Evolutionary conservation across 83 land plant genomes (phyloP), one percentile per base, ranked within the genome.

Genomic region (Larix sibirica): DNA sequence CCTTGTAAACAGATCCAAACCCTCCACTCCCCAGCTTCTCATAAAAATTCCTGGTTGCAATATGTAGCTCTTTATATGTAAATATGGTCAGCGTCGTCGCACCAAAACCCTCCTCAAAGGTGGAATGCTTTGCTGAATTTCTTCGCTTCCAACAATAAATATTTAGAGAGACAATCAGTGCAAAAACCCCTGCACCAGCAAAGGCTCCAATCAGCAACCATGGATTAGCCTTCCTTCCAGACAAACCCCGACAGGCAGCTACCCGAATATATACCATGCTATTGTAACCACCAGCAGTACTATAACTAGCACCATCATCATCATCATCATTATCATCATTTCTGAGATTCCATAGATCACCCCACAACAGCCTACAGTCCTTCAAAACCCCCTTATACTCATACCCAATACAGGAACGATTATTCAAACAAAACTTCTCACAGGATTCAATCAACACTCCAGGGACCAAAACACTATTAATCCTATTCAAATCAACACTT

Each of bases 21-120:
- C 96, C 98, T 54, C 98, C 98, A 44, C 73, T 87, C 4, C 98
- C 96, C 80, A 96, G 87, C 88, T 90, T 92, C 79, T 91, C 90
- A 78, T 85, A 85, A 82, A 96, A 96, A 9, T 88, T 90, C 76
- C 88, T 92, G 23, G 98, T 94, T 6, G 95, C 83, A 3, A 77
- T 80, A 66, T 92, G 92, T 1, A 94, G 91, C 31, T 96, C 96
- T 62, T 86, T 92, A 74, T 82, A 92, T 0, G 98, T 78, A 85
- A 95, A 95, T 81, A 77, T 77, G 20, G 80, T 77, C n/a, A 77
- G 62, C 47, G 40, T 54, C 4, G 62, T 56, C 58, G 33, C 62
- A 59, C 26, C 9, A 60, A 77, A 56, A 58, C 62, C 50, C 20
- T 77, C 80, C 56, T 50, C 56, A 50, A 14, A 50, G 1, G 18